phyloP scores from a whole-genome alignment of 2,329 filamentous ascomycete species.

The Helicocarpus griseus region DNA sequence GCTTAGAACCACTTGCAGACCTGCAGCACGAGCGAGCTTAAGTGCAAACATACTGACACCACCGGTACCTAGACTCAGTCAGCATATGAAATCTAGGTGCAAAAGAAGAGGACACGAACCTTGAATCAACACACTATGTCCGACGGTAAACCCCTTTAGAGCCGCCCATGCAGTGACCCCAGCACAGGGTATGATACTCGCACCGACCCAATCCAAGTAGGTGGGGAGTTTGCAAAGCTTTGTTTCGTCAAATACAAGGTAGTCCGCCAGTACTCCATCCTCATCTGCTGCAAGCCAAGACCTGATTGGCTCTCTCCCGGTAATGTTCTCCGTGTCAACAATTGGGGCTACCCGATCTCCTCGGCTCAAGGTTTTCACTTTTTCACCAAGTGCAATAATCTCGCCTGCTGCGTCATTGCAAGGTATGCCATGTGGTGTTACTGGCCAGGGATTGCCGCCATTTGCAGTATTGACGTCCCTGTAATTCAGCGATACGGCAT shows the following conservation, averaged over 20 bases:
- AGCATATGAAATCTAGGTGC: no score
- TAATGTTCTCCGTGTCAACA: constrained; percentile 33
- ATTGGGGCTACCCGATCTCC: constrained; percentile 33
- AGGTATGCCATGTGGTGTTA: constrained; percentile 22
- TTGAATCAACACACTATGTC: no score
- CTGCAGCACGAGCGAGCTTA: constrained; percentile 24
- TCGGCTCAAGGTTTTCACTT: constrained; percentile 21
- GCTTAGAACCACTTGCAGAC: constrained; percentile 27
- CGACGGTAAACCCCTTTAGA: no score
- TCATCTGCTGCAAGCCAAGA: constrained; percentile 38
- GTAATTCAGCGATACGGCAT: constrained; percentile 41
- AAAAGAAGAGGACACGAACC: no score
- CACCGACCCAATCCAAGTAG: constrained; percentile 29
- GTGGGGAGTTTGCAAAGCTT: constrained; percentile 27
- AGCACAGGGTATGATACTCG: constrained; percentile 34
- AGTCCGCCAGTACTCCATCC: constrained; percentile 34
- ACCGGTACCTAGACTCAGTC: constrained; percentile 32
- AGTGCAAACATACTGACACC: constrained; percentile 29
- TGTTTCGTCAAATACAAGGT: constrained; percentile 34
- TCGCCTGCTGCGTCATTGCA: constrained; percentile 37
- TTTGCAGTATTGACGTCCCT: constrained; percentile 38
- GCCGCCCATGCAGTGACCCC: constrained; percentile 40
- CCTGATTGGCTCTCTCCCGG: constrained; percentile 26
- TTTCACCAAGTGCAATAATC: constrained; percentile 29
- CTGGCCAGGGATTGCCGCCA: constrained; percentile 32